These are phyloP conservation scores for Mycena filopes DNA, from an alignment of 768 basidiomycete genomes.

Conservation along the genomic window DNA sequence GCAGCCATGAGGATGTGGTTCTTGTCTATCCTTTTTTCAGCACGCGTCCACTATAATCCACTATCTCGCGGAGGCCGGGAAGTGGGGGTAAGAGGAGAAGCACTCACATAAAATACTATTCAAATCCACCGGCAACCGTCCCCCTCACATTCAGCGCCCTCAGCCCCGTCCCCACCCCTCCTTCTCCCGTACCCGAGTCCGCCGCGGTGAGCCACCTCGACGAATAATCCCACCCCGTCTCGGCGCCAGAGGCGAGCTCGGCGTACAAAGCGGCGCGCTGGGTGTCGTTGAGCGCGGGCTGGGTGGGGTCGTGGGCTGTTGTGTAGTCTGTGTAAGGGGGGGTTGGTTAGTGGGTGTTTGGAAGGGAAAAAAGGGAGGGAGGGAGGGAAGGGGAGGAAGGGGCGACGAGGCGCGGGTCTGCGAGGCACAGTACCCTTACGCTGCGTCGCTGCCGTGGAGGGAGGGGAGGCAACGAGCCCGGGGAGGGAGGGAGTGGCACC, in stretches of 20 bases:
- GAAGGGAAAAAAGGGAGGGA: neutral
- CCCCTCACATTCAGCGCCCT: conserved; percentile 77
- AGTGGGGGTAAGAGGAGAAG: neutral
- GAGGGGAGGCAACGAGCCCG: too few relatives aligned
- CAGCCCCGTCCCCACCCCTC: conserved; percentile 55
- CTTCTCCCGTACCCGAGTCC: conserved; percentile 25
- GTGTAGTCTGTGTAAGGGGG: conserved; percentile 68
- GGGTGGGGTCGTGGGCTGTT: conserved; percentile 75
- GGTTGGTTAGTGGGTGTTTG: neutral
- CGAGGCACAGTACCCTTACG: too few relatives aligned
- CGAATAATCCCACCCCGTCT: conserved; percentile 72
- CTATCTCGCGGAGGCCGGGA: neutral
- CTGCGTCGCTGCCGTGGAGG: too few relatives aligned
- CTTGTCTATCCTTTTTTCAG: conserved; percentile 57
- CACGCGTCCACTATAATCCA: neutral
- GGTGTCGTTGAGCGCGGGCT: conserved; percentile 66
- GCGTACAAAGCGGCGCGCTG: conserved; percentile 77
- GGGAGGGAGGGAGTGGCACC: too few relatives aligned
- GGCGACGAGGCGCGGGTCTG: too few relatives aligned
- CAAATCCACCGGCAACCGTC: conserved; percentile 77
- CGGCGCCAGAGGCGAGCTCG: conserved; percentile 90
- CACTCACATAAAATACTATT: conserved; percentile 87
- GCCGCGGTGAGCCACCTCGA: conserved; percentile 58
- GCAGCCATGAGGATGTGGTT: conserved; percentile 68
- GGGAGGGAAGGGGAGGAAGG: neutral